Percentiles rank a stretch among this genome's conserved stretches.
These are phyloP conservation scores for Solanum hybrid DNA, from an alignment of 305 asterid species.

Conservation along the genomic window DNA sequence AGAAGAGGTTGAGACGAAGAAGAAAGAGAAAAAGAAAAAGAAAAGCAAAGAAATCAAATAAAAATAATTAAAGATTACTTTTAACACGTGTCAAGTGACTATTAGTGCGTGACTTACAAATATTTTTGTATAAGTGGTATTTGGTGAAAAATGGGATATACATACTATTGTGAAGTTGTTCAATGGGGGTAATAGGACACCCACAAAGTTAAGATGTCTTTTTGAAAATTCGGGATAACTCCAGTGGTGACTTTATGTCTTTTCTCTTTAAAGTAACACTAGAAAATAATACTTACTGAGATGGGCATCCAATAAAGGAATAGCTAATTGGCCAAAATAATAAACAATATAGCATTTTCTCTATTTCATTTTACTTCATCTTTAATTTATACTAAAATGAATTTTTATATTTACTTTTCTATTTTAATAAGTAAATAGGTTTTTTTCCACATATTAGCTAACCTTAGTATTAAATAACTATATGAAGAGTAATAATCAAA, in stretches of 20 bases:
- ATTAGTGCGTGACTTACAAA: too few species aligned
- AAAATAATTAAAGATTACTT: too few species aligned
- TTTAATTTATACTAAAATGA: background rate
- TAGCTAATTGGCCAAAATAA: background rate
- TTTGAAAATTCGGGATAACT: rapidly evolving
- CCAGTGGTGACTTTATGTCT: too few species aligned
- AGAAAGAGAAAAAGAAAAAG: too few species aligned
- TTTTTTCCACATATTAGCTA: background rate
- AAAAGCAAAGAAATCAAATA: too few species aligned
- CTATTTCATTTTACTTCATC: background rate
- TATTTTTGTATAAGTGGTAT: too few species aligned
- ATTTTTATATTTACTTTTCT: background rate
- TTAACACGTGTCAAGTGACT: too few species aligned
- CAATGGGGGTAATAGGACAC: too few species aligned
- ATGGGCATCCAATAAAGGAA: background rate
- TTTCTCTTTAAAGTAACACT: background rate
- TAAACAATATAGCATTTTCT: background rate
- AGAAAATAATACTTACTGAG: background rate
- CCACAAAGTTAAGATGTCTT: rapidly evolving
- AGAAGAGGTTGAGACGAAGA: too few species aligned
- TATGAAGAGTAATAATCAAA: background rate
- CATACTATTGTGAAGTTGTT: too few species aligned
- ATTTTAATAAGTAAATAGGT: background rate
- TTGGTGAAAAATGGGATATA: too few species aligned
- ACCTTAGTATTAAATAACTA: background rate